These are phyloP conservation scores for Lachancea waltii DNA, from an alignment of 805 yeast species.

Conservation along the genomic window DNA sequence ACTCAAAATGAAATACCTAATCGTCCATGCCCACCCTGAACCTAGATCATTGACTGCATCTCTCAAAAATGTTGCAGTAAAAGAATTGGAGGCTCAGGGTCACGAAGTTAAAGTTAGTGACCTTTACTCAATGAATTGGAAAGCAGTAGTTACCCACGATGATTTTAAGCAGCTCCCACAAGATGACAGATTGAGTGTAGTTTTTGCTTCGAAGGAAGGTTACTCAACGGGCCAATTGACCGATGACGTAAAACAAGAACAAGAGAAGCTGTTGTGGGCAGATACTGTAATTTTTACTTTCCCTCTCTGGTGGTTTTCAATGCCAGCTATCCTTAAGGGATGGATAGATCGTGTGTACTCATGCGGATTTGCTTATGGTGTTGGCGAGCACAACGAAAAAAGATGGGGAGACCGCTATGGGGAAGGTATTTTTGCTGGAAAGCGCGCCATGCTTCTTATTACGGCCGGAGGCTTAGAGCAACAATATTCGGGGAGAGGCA, in stretches of 20 bases:
- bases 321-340: slow-evolving; percentile 31
- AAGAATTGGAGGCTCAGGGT: slow-evolving; percentile 19
- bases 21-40: slow-evolving; percentile 30
- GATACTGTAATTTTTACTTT: slow-evolving; percentile 26
- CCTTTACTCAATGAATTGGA: slow-evolving; percentile 22
- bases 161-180: slow-evolving; percentile 18
- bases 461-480: slow-evolving; percentile 15
- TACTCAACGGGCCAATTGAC: slow-evolving; percentile 15
- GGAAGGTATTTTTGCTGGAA: slow-evolving; percentile 22
- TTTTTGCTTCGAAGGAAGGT: slow-evolving; percentile 18
- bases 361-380: slow-evolving; percentile 23
- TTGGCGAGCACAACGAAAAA: slow-evolving; percentile 13
- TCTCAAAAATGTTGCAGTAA: slow-evolving; percentile 14
- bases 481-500: slow-evolving; percentile 17
- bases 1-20: slow-evolving; percentile 15
- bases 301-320: slow-evolving; percentile 30
- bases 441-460: slow-evolving; percentile 17
- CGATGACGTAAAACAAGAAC: slow-evolving; percentile 26
- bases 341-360: slow-evolving; percentile 27
- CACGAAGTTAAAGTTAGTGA: slow-evolving; percentile 27
- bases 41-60: slow-evolving; percentile 21
- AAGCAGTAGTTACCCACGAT: slow-evolving; percentile 16
- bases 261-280: slow-evolving; percentile 28
- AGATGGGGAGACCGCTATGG: slow-evolving; percentile 20
- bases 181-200: slow-evolving; percentile 14